phyloP scores from a whole-genome alignment of 495 filamentous ascomycete species.

The Lasiosphaeriaceae sp. region DNA sequence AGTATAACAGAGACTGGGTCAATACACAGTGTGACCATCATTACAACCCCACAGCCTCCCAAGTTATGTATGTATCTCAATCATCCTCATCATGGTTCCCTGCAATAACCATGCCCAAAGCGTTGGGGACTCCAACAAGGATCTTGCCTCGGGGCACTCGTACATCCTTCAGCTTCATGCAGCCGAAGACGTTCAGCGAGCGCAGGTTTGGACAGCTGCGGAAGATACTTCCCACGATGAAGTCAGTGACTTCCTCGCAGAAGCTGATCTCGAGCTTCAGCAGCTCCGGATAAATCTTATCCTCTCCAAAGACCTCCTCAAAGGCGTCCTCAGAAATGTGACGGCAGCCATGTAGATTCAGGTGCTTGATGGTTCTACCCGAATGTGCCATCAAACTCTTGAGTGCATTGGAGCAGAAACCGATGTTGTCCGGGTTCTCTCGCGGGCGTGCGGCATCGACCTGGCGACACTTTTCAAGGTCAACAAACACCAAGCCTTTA shows the following conservation, averaged over 20 bases:
- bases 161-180: conserved; percentile 71
- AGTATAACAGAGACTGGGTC: too few species aligned
- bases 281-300: conserved; percentile 60
- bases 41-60: too few species aligned
- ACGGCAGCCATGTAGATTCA: conserved; percentile 76
- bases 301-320: conserved; percentile 60
- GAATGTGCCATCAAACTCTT: conserved; percentile 81
- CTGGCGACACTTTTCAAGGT: conserved; percentile 70
- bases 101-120: conserved; percentile 53
- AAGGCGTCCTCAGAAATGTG: conserved; percentile 68
- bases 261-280: conserved; percentile 74
- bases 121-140: conserved; percentile 73
- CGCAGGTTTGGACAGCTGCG: conserved; percentile 66
- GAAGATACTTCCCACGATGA: conserved; percentile 70
- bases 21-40: too few species aligned
- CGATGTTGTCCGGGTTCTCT: conserved; percentile 58
- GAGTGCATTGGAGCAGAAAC: conserved; percentile 72
- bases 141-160: conserved; percentile 68
- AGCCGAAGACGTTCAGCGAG: conserved; percentile 76
- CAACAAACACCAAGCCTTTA: conserved; percentile 59
- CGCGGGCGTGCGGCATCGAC: conserved; percentile 56
- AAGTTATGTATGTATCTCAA: neutral
- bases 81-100: conserved; percentile 29
- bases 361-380: conserved; percentile 51
- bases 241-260: conserved; percentile 68